Conservation (phyloP, 139 green algal genomes). For the Chlamydomonas schloesseri region DNA sequence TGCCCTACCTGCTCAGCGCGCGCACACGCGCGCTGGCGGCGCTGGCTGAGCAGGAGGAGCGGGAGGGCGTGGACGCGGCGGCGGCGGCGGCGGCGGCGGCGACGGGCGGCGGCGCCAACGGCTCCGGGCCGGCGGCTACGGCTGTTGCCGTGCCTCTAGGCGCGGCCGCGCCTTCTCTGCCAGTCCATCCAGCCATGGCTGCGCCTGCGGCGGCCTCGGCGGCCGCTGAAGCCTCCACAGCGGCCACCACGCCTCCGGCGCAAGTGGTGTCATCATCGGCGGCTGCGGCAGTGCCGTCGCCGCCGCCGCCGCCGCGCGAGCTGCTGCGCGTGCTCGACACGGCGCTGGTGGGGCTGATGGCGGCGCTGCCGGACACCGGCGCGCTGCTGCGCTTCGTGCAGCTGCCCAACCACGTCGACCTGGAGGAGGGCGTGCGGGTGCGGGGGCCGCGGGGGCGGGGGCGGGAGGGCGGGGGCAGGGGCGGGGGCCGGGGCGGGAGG, state of each 20-base stretch:
- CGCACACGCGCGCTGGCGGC: conserved; percentile 71
- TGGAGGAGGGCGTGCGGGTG: conserved; percentile 66
- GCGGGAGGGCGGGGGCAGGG: neutral
- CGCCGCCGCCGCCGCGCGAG: neutral
- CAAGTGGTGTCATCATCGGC: too few species aligned
- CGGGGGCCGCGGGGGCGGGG: neutral
- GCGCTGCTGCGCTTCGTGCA: conserved; percentile 82
- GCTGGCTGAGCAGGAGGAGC: conserved; percentile 21
- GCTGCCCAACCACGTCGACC: conserved; percentile 78
- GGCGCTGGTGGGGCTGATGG: conserved; percentile 80
- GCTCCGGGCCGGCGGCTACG: too few species aligned
- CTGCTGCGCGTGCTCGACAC: conserved; percentile 78
- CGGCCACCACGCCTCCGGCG: neutral
- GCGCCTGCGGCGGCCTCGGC: too few species aligned
- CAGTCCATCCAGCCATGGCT: too few species aligned
- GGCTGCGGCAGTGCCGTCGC: neutral
- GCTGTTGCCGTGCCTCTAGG: too few species aligned
- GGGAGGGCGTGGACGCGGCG: neutral
- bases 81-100: neutral
- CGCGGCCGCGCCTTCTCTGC: too few species aligned
- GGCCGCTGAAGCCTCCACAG: neutral
- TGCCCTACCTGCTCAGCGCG: conserved; percentile 84
- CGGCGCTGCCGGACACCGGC: conserved; percentile 78
- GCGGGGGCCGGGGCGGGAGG: neutral
- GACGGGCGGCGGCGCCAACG: neutral